Base-by-base conservation (phyloP, 2,329 filamentous ascomycete genomes). In the Fusarium sp. region DNA sequence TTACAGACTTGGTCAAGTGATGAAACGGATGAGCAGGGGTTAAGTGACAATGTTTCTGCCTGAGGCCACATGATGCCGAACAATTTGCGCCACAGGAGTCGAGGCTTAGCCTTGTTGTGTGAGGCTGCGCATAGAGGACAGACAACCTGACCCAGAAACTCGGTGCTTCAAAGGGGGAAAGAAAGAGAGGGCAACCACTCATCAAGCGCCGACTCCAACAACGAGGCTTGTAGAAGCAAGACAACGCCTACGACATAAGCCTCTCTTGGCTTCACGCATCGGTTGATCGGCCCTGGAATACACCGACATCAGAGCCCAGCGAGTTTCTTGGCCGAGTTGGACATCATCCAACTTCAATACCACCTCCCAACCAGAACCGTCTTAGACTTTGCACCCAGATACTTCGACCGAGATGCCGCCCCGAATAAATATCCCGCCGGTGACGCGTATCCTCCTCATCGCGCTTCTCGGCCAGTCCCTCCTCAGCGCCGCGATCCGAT, bases 371-470 rank as follows among this genome's bases (percentile, higher is more conserved):
- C 54, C 68, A 71, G 52, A 63, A 50, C 67, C 61, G 41, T 41
- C 52, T 50, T 58, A 32, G 58, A 52, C 62, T 45, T 61, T 35
- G 45, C 45, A 61, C 60, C 58, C 57, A 62, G 27, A 67, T 66
- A 71, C 27, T 13, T 37, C 70, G 37, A n/a, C 78, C 83, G 84
- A 79, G 81, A 93, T 97, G 95, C 89, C 94, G 79, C 89, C 92
- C 64, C 92, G 96, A 87, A 89, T 98, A 85, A 98, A 97, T 81
- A 92, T 98, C 73, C 97, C 97, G 70, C 96, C 97, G 34, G 91
- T 98, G 77, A 98, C 97, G 57, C 93, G 97, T 74, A 91, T 90
- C 78, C 88, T 96, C 66, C 92, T 99, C 78, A 90, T 93, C 80
- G 88, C 89, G 70, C 89, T 98, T 68, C 83, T 95, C 74, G 85